These are phyloP conservation scores for Guyanaporus albipodus DNA, from an alignment of 768 basidiomycete species.

Conservation along the genomic window DNA sequence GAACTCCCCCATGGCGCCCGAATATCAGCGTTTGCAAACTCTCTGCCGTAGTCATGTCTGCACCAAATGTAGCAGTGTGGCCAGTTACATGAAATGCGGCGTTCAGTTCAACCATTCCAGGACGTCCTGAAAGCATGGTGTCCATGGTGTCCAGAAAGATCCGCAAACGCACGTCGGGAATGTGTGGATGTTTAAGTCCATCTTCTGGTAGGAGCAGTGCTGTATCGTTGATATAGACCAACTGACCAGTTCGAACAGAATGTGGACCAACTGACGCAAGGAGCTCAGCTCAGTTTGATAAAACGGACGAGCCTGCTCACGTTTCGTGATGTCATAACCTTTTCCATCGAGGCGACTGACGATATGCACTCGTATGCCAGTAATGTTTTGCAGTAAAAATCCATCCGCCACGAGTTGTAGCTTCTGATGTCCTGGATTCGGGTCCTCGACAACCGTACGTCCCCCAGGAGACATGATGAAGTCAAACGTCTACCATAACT, in stretches of 20 bases:
- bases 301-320: slow-evolving; percentile 41
- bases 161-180: slow-evolving; percentile 51
- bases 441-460: slow-evolving; percentile 53
- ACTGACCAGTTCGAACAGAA: slow-evolving; percentile 72
- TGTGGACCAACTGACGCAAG: slow-evolving; percentile 68
- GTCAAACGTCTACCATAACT: slow-evolving; percentile 61
- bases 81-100: slow-evolving; percentile 53
- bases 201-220: slow-evolving; percentile 38
- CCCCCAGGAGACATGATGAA: slow-evolving; percentile 71
- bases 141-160: slow-evolving; percentile 55
- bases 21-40: slow-evolving; percentile 38
- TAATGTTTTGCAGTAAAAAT: slow-evolving; percentile 69
- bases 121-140: slow-evolving; percentile 40
- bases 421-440: slow-evolving; percentile 64
- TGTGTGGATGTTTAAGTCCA: slow-evolving; percentile 13
- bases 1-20: slow-evolving; percentile 48
- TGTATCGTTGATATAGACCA: slow-evolving; percentile 76
- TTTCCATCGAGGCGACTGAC: slow-evolving; percentile 76
- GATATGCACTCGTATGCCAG: slow-evolving; percentile 75
- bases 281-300: slow-evolving; percentile 3
- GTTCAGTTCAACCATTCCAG: slow-evolving; percentile 34
- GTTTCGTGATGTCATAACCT: slow-evolving; percentile 82
- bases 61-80: slow-evolving; percentile 69
- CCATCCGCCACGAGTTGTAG: slow-evolving; percentile 61
- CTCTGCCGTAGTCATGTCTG: slow-evolving; percentile 43